A percentile compares a stretch with the other conserved stretches of the same genome.
Conservation (phyloP, 2,329 filamentous ascomycete species). For the Fusarium verrucosum region DNA sequence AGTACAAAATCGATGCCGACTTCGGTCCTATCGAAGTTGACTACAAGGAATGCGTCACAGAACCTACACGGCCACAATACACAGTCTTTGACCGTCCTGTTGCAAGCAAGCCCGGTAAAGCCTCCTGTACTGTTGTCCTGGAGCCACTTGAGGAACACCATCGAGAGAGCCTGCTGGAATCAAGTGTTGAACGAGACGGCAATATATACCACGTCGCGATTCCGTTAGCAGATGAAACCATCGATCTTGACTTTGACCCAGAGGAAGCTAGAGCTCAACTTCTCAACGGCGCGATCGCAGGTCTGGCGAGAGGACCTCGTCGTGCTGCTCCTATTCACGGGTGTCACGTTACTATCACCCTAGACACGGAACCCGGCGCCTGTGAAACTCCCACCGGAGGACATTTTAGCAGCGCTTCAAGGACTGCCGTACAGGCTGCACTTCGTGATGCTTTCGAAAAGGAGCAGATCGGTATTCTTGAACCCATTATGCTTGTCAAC, state of each 20-base stretch:
- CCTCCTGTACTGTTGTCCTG: constrained; percentile 75
- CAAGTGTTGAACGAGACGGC: constrained; percentile 68
- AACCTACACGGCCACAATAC: constrained; percentile 63
- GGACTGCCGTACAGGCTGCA: constrained; percentile 72
- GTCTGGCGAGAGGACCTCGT: constrained; percentile 83
- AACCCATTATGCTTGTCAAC: constrained; percentile 91
- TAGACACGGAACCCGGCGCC: constrained; percentile 70
- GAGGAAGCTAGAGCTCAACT: constrained; percentile 68
- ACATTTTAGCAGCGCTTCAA: constrained; percentile 72
- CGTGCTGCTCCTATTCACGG: constrained; percentile 83
- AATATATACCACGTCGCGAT: constrained; percentile 71
- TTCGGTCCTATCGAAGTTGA: constrained; percentile 96
- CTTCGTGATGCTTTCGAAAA: constrained; percentile 69
- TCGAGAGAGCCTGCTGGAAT: constrained; percentile 52
- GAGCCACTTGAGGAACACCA: constrained; percentile 64
- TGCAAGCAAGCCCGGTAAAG: constrained; percentile 81
- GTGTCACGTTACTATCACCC: constrained; percentile 73
- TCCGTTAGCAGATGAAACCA: constrained; percentile 60
- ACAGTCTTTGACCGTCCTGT: constrained; percentile 80
- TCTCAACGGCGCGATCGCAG: constrained; percentile 82
- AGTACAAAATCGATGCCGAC: constrained; percentile 85
- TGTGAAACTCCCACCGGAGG: constrained; percentile 68
- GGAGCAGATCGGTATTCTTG: constrained; percentile 74
- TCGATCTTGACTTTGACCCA: constrained; percentile 58
- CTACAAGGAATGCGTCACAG: constrained; percentile 84